Evolutionary conservation across 2,329 filamentous ascomycete species (phyloP).

Genomic region (Sporothrix curviconia): DNA sequence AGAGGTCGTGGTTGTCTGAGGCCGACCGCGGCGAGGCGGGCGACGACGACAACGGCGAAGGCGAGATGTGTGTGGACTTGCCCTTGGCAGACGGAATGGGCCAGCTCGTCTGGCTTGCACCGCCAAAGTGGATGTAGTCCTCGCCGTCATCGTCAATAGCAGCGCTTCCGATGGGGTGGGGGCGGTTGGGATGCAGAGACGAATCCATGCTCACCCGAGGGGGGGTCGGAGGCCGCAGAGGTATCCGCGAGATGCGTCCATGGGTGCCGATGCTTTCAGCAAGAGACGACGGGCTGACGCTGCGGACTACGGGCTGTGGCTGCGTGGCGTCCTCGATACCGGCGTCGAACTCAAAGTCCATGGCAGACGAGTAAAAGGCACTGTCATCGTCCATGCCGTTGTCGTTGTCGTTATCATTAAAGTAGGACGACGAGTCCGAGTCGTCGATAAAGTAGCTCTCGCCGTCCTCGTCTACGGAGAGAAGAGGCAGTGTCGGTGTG

Average conservation of each 20-base stretch:
- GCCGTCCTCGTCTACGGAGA: slow-evolving; percentile 30
- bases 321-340: slow-evolving; percentile 48
- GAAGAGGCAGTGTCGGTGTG: slow-evolving; percentile 39
- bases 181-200: slow-evolving; percentile 21
- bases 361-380: slow-evolving; percentile 27
- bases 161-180: slow-evolving; percentile 31
- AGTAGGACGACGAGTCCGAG: slow-evolving; percentile 31
- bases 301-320: slow-evolving; percentile 42
- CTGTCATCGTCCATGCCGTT: slow-evolving; percentile 29
- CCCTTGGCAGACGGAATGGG: slow-evolving; percentile 31
- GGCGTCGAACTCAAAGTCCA: slow-evolving; percentile 48
- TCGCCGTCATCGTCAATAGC: slow-evolving; percentile 38
- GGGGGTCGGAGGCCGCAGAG: slow-evolving; percentile 35
- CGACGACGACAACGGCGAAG: background rate
- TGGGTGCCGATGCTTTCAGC: slow-evolving; percentile 37
- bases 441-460: slow-evolving; percentile 27
- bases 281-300: slow-evolving; percentile 51
- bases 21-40: background rate
- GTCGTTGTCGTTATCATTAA: slow-evolving; percentile 34
- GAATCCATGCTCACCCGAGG: slow-evolving; percentile 18
- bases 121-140: slow-evolving; percentile 43
- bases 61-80: no score
- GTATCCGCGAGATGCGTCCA: slow-evolving; percentile 31
- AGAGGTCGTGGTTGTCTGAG: background rate
- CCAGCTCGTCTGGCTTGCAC: slow-evolving; percentile 23